Percentiles rank a stretch among this genome's conserved stretches.
These are phyloP conservation scores for Mucor plumbeus DNA, from an alignment of 371 early-diverging fungal species.

Conservation along the genomic window DNA sequence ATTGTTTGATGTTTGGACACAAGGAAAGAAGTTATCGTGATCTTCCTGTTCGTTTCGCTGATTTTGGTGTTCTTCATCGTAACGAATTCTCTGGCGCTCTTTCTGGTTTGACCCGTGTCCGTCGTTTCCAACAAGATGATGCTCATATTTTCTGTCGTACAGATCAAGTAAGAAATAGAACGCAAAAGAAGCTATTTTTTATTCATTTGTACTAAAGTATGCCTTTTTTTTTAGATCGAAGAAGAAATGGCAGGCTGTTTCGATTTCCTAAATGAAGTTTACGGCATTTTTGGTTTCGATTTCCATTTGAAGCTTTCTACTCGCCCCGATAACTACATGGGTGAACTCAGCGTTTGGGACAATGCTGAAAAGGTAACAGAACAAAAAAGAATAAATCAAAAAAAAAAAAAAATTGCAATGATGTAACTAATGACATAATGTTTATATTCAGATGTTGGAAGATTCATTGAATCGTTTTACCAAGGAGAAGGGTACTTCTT, in stretches of 20 bases:
- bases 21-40: conserved; percentile 96
- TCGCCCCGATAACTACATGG: conserved; percentile 97
- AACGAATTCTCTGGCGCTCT: conserved; percentile 98
- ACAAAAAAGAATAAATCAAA: conserved; percentile 3
- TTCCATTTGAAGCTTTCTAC: conserved; percentile 94
- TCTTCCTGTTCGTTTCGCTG: conserved; percentile 97
- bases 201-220: not conserved
- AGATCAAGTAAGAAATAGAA: conserved; percentile 69
- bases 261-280: conserved; percentile 84
- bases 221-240: conserved; percentile 45
- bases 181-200: not conserved
- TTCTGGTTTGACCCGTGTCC: conserved; percentile 97
- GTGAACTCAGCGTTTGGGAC: conserved; percentile 96
- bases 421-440: conserved; percentile 9
- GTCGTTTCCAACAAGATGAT: conserved; percentile 99
- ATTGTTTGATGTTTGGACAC: conserved; percentile 95
- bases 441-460: conserved; percentile 59
- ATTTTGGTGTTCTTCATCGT: conserved; percentile 99
- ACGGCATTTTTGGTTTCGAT: conserved; percentile 93
- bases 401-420: not conserved
- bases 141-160: conserved; percentile 98
- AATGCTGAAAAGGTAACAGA: conserved; percentile 84
- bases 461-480: conserved; percentile 80
- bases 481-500: conserved; percentile 58
- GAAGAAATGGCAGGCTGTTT: conserved; percentile 82